phyloP scores from a whole-genome alignment of 352 stramenopile species.

The Hyaloperonospora arabidopsidis region DNA sequence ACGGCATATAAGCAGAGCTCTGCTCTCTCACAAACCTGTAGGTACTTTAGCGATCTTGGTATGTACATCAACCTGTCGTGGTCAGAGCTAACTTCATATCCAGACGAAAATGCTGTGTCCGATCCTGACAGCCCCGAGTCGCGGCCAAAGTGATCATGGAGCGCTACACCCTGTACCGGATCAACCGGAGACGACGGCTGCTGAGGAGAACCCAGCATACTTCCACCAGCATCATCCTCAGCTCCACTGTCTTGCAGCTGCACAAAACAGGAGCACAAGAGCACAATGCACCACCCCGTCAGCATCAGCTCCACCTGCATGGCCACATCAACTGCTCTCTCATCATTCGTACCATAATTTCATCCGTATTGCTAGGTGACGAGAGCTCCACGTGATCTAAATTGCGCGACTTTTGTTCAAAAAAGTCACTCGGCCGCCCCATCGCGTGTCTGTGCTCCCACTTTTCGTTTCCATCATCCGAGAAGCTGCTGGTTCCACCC shows the following conservation, averaged over 20 bases:
- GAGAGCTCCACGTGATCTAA: slow-evolving; percentile 66
- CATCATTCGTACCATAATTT: slow-evolving; percentile 9
- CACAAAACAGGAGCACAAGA: slow-evolving; percentile 2
- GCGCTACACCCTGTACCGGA: slow-evolving; percentile 9
- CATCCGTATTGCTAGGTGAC: slow-evolving; percentile 26
- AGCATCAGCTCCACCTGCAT: not conserved
- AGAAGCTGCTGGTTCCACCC: slow-evolving; percentile 39
- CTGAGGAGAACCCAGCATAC: slow-evolving; percentile 7
- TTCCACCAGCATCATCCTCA: slow-evolving; percentile 3
- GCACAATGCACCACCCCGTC: slow-evolving; percentile 5
- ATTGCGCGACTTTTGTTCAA: slow-evolving; percentile 62
- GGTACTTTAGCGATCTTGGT: slow-evolving; percentile 61
- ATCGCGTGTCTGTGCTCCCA: slow-evolving; percentile 30
- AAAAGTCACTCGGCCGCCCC: slow-evolving; percentile 57
- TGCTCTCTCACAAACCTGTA: slow-evolving; percentile 37
- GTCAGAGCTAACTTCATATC: slow-evolving; percentile 67
- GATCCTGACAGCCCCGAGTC: slow-evolving; percentile 31
- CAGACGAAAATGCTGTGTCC: slow-evolving; percentile 50
- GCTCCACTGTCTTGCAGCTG: slow-evolving; percentile 13
- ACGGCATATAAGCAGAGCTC: not conserved
- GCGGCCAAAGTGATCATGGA: slow-evolving; percentile 21
- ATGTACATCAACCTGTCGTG: slow-evolving; percentile 39
- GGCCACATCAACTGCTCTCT: not conserved
- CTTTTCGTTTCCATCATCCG: slow-evolving; percentile 22
- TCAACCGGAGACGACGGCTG: slow-evolving; percentile 17